Evolutionary conservation across 139 green algal species (phyloP).

Genomic region (Nannochloris sp.): DNA sequence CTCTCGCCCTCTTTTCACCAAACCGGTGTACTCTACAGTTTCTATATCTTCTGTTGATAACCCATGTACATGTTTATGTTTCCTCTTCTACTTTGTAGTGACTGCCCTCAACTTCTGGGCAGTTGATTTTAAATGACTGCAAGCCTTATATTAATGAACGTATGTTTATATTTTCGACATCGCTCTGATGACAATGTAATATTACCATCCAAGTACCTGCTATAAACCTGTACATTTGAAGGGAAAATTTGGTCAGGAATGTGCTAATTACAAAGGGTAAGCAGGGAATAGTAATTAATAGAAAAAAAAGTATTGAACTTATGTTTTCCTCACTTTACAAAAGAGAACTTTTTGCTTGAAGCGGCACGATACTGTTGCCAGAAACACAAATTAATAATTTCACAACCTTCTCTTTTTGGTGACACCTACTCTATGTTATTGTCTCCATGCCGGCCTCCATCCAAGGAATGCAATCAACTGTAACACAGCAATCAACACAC

Average conservation of each 20-base stretch:
- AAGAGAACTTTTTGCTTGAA: not conserved
- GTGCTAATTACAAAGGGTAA: not conserved
- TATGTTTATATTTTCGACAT: not conserved
- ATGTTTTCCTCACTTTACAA: not conserved
- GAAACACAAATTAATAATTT: not conserved
- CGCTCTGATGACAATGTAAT: not conserved
- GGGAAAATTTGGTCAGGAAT: not conserved
- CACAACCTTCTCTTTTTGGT: no score
- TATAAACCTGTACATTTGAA: not conserved
- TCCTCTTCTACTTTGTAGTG: not conserved
- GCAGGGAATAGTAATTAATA: not conserved
- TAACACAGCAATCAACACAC: conserved; percentile 7
- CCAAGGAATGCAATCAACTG: conserved; percentile 8
- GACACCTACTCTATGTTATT: not conserved
- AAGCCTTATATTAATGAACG: not conserved
- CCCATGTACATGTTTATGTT: not conserved
- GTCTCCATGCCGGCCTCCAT: conserved; percentile 15
- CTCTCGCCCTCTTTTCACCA: not conserved
- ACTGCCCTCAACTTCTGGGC: not conserved
- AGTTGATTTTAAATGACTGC: not conserved
- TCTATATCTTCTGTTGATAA: not conserved
- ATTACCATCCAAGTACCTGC: not conserved
- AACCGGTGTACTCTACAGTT: not conserved
- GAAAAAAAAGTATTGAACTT: not conserved
- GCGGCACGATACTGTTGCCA: not conserved